A percentile compares a stretch with the other conserved stretches of the same genome.
Evolutionary conservation across 1,284 basidiomycete species (phyloP).

Genomic region (Anthracocystis panici-leucophaei): DNA sequence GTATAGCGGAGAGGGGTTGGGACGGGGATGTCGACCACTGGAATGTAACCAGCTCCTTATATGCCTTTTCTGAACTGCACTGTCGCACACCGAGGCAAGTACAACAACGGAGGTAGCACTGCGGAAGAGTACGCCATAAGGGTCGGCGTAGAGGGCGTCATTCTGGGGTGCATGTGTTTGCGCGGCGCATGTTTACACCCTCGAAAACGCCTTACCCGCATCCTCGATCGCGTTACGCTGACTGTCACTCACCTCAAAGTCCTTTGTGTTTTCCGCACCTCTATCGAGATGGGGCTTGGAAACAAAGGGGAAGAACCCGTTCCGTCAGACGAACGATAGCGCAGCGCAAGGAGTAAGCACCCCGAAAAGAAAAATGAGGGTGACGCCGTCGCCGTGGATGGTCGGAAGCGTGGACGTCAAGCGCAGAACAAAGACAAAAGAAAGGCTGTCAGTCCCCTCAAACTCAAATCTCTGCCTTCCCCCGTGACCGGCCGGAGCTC

Average conservation of each 20-base stretch:
- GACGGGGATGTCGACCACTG: not conserved
- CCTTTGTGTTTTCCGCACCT: not conserved
- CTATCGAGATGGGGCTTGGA: not conserved
- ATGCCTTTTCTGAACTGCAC: not conserved
- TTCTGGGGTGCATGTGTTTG: constrained; percentile 9
- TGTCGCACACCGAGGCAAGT: not conserved
- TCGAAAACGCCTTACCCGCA: not conserved
- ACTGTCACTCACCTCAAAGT: not conserved
- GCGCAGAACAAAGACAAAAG: not conserved
- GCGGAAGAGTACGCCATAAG: not conserved
- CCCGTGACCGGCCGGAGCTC: too few species aligned
- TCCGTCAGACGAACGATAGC: not conserved
- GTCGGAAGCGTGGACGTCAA: not conserved
- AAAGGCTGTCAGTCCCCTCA: not conserved
- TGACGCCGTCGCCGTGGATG: constrained; percentile 5
- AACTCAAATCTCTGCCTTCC: not conserved
- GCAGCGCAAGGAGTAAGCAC: not conserved
- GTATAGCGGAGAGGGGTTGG: not conserved
- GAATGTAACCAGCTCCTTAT: not conserved
- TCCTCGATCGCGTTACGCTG: not conserved
- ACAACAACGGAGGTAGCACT: not conserved
- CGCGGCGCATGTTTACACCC: not conserved
- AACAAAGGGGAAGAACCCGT: constrained; percentile 1
- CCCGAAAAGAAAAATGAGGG: constrained; percentile 15
- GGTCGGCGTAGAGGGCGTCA: not conserved